Base-by-base conservation (phyloP, 2,329 filamentous ascomycete species). In the Cryphonectria naterciae region DNA sequence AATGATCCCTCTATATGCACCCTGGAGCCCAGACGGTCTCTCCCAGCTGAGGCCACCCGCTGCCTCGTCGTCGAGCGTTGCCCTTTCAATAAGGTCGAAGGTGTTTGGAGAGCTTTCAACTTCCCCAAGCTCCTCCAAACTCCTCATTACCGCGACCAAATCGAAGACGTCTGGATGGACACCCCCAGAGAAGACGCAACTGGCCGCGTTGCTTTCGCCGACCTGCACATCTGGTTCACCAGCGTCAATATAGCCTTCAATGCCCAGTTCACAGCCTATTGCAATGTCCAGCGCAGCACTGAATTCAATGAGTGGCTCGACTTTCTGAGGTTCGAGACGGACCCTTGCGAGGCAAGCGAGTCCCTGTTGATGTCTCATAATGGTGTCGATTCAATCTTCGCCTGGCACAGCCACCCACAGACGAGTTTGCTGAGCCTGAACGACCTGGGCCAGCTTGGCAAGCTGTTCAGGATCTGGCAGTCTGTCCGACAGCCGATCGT, bases 121-220 rank as follows among this genome's bases (percentile, higher is more conserved):
- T 39, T 72, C 0, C 25, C 39, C 4, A 11, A 1, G 8, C 65
- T 17, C 39, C 65, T 67, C 28, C 54, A 11, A 0, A 54, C 37
- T 1, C 65, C 67, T 3, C 71, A 72, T n/a, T 64, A 70, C 22
- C 25, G 43, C 4, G 43, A 68, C 6, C 71, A 72, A 28, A 22
- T 72, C 2, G 71, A 72, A 32, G 68, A 56, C 1, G 58, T 72
- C 52, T 72, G 71, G 71, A 43, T 72, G 13, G 71, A 72, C 4
- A 6, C 22, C 8, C 65, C 61, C 0, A 4, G 25, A 0, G n/a
- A 46, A 7, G 60, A 65, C 2, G 6, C 8, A 8, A 17, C 32
- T 2, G 71, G 43, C 1, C 22, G 35, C 0, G 41, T 65, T 3
- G 17, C 25, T 11, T 54, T 17, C 4, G 68, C 46, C 2, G 43